These are phyloP conservation scores for Pinus albicaulis DNA, from an alignment of 75 land plant genomes.

Conservation along the genomic window DNA sequence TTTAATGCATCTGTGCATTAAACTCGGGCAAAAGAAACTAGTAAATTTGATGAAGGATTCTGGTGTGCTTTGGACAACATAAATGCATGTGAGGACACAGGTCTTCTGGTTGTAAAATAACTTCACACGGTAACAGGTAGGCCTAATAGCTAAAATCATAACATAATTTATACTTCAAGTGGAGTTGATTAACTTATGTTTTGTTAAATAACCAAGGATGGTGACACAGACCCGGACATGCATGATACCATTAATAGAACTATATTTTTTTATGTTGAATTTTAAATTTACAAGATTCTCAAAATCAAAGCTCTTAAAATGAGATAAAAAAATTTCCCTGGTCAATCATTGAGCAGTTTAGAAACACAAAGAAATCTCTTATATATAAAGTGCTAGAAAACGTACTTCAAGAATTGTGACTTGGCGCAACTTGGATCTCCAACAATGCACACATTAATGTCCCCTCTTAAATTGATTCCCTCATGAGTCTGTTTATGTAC, in stretches of 20 bases:
- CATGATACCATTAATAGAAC: not conserved
- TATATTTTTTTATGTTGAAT: not conserved
- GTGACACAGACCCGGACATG: not conserved
- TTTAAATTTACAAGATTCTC: not conserved
- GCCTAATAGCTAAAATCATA: too few species aligned
- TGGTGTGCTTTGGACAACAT: not conserved
- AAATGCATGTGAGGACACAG: not conserved
- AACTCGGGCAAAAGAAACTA: not conserved
- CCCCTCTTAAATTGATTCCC: slow-evolving; percentile 97
- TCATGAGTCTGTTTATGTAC: slow-evolving; percentile 96
- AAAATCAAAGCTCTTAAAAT: not conserved
- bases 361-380: not conserved
- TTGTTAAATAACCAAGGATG: not conserved
- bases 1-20: not conserved
- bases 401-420: slow-evolving; percentile 88
- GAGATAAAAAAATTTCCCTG: not conserved
- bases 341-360: not conserved
- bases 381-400: not conserved
- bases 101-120: not conserved
- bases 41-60: not conserved
- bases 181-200: not conserved
- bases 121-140: too few species aligned
- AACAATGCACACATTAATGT: slow-evolving; percentile 97
- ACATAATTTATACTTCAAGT: not conserved
- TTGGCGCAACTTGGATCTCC: slow-evolving; percentile 99